Base-by-base conservation (phyloP, 2,329 filamentous ascomycete genomes). In the Helotiales sp. region DNA sequence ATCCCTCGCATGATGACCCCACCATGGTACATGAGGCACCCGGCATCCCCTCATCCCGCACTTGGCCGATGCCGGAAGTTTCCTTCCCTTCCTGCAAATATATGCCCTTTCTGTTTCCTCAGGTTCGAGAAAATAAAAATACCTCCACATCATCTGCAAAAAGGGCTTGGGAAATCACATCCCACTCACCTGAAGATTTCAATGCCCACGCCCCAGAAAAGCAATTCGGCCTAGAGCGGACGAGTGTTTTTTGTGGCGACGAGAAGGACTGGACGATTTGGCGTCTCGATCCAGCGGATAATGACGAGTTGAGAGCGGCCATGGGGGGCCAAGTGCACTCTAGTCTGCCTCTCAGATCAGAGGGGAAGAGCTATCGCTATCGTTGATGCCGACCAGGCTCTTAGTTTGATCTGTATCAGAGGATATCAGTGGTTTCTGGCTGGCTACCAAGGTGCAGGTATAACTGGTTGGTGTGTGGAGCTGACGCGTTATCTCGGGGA, bases 1-100 rank as follows among this genome's bases (percentile, higher is more conserved):
- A 71, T 63, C 68, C 60, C 67, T 63, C 65, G 67, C 67, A 71
- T 69, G 68, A 71, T 69, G 68, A 68, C 69, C 71, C 72, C 69
- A 69, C 70, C 70, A 69, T 59, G 32, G 61, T 66, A 64, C 66
- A 69, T 63, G 34, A 50, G 43, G 30, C 47, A 59, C 6, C 6
- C 65, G 32, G 37, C 17, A 37, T n/a, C n/a, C n/a, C n/a, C n/a
- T n/a, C 20, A 45, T 58, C 28, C 60, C 60, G 64, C 60, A 59
- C 32, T 34, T 60, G 69, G 65, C 68, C 70, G 71, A 72, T 63
- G 61, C 65, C 71, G 71, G 69, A 55, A 64, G 22, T 58, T 60
- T 58, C 50, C 52, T 45, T 43, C 37, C 30, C 17, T 26, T 15
- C 6, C n/a, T 20, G 54, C 32, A 22, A 30, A 57, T 6, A 30